phyloP scores from a whole-genome alignment of 192 early-diverging fungal species.

The Thamnidium elegans region DNA sequence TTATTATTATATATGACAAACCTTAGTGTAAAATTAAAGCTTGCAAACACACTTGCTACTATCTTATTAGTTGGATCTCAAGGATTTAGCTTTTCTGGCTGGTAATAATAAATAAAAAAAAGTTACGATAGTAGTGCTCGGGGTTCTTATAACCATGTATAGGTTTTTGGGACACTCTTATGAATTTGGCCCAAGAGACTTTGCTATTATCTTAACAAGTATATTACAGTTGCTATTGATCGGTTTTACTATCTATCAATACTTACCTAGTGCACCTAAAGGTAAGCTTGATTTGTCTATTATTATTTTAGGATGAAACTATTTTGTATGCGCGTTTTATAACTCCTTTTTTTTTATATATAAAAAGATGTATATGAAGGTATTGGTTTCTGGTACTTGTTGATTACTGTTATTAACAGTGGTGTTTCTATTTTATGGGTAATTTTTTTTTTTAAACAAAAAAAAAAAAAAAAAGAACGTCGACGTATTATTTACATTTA shows the following conservation, averaged over 20 bases:
- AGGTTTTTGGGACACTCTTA: slow-evolving; percentile 14
- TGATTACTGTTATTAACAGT: slow-evolving; percentile 21
- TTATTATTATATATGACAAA: slow-evolving; percentile 13
- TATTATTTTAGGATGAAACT: neutral
- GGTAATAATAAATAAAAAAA: slow-evolving; percentile 19
- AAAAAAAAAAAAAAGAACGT: neutral
- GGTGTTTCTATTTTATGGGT: slow-evolving; percentile 28
- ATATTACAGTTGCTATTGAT: slow-evolving; percentile 30
- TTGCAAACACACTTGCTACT: slow-evolving; percentile 28
- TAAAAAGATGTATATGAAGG: slow-evolving; percentile 29
- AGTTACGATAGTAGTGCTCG: neutral
- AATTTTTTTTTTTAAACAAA: too few relatives aligned
- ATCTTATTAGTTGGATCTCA: slow-evolving; percentile 22
- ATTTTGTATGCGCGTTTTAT: neutral
- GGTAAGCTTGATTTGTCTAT: slow-evolving; percentile 10
- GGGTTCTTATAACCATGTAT: neutral
- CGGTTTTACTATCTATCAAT: slow-evolving; percentile 36
- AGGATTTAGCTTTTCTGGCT: slow-evolving; percentile 15
- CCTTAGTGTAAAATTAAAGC: slow-evolving; percentile 31
- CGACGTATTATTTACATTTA: neutral
- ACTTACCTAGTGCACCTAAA: slow-evolving; percentile 34
- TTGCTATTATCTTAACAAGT: slow-evolving; percentile 21
- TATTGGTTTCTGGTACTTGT: slow-evolving; percentile 36
- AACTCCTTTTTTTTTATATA: neutral
- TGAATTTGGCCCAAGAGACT: slow-evolving; percentile 18